Base-by-base conservation (phyloP, 148 eudicot genomes). In the Amaranthus hypochondriacus region DNA sequence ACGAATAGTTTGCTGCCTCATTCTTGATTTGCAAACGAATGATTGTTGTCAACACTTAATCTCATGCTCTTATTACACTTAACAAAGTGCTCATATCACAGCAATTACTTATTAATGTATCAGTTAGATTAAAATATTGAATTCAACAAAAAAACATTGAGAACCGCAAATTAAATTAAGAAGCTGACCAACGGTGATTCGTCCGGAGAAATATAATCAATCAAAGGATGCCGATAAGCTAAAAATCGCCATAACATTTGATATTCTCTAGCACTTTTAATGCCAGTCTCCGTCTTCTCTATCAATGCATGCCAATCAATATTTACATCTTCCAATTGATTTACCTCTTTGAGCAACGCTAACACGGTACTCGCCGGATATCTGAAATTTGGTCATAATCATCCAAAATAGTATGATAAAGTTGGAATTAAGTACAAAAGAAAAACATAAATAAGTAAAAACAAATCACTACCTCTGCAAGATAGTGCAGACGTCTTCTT, bases 181-280 rank as follows among this genome's bases (percentile, higher is more conserved):
- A 55, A 66, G 65, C 83, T 62, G 10, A 89, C 91, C 85, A 85
- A 57, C 67, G 90, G 87, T 59, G 75, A 78, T 13, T 75, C 85
- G 47, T 47, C 84, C 10, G 70, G 44, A 58, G 67, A 73, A 43
- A 83, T 83, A 15, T 80, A 54, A 60, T 86, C 93, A 6, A 71
- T 28, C 61, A 93, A 62, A 9, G 81, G 58, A 47, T 87, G 81
- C 3, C 90, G 84, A 76, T 94, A 94, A 0, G 98, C 97, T 61
- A 94, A 79, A 83, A 89, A 96, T 48, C 96, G 97, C 98, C 98
- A 94, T 50, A 94, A 72, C 86, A 84, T 84, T 72, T 91, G 98
- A 77, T 86, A 88, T 73, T 94, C 98, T 72, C 89, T 81, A 1
- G 96, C 83, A 80, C 65, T 81, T 39, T 88, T 67, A 43, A 94